These are phyloP conservation scores for Geotrichum klebahnii DNA, from an alignment of 1,139 yeast genomes.

Conservation along the genomic window DNA sequence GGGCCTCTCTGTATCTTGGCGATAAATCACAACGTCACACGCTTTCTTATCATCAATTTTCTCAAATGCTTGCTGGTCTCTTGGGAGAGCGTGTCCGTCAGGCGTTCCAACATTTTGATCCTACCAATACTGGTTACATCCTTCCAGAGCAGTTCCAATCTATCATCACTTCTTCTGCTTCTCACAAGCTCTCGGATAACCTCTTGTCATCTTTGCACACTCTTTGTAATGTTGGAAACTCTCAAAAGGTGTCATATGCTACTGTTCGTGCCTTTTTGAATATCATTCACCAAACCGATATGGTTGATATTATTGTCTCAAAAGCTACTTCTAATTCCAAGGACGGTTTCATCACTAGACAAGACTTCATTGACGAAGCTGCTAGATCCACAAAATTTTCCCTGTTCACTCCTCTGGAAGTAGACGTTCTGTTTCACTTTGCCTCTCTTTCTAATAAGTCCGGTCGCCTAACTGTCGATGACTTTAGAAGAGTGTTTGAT, in stretches of 20 bases:
- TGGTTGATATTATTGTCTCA: conserved; percentile 42
- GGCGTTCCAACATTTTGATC: conserved; percentile 43
- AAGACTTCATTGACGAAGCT: conserved; percentile 43
- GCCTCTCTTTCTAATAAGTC: conserved; percentile 38
- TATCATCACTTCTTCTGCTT: conserved; percentile 40
- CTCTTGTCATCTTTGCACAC: conserved; percentile 41
- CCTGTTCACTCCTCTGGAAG: conserved; percentile 45
- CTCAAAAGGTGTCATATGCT: conserved; percentile 43
- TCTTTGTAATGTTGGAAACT: conserved; percentile 37
- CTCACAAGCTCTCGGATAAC: conserved; percentile 44
- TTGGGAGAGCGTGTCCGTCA: conserved; percentile 48
- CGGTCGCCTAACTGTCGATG: conserved; percentile 41
- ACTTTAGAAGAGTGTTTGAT: conserved; percentile 44
- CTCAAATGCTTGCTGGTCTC: conserved; percentile 46
- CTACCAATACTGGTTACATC: conserved; percentile 41
- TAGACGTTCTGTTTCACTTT: conserved; percentile 45
- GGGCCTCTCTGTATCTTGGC: conserved; percentile 45
- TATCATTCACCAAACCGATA: conserved; percentile 43
- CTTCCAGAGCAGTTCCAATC: conserved; percentile 43
- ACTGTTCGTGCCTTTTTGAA: conserved; percentile 46
- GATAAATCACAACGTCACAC: conserved; percentile 40
- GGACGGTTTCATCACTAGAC: conserved; percentile 41
- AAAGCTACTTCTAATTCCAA: conserved; percentile 35
- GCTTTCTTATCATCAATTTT: conserved; percentile 43
- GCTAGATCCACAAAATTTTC: conserved; percentile 43